Conservation (phyloP, 345 rosid species). For the Trapa incisa region DNA sequence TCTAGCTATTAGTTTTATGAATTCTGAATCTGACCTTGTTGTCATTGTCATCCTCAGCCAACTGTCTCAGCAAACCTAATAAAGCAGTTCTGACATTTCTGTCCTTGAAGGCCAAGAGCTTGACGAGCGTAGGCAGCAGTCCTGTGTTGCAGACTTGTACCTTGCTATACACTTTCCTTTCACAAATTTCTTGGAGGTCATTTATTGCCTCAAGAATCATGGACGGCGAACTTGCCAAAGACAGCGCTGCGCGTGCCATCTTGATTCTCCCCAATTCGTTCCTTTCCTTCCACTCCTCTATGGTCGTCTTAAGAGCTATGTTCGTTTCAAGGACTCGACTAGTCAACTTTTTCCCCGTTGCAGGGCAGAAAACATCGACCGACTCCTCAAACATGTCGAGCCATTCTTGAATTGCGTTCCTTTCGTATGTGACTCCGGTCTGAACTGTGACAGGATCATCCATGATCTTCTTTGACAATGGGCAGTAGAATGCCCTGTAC, state of each 20-base stretch:
- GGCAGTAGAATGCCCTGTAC: slow-evolving; percentile 71
- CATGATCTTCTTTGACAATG: slow-evolving; percentile 74
- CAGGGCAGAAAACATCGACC: slow-evolving; percentile 46
- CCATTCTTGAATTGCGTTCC: slow-evolving; percentile 54
- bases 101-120: slow-evolving; percentile 35
- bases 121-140: slow-evolving; percentile 44
- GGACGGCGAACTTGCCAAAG: slow-evolving; percentile 51
- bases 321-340: slow-evolving; percentile 32
- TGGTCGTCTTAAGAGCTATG: slow-evolving; percentile 51
- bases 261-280: slow-evolving; percentile 62
- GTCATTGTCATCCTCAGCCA: slow-evolving; percentile 43
- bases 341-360: slow-evolving; percentile 35
- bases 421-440: slow-evolving; percentile 72
- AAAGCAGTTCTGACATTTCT: slow-evolving; percentile 44
- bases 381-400: slow-evolving; percentile 28
- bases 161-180: slow-evolving; percentile 34
- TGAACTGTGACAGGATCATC: slow-evolving; percentile 76
- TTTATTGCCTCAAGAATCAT: slow-evolving; percentile 60
- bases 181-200: slow-evolving; percentile 53
- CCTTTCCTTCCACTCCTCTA: slow-evolving; percentile 73
- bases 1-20: background rate
- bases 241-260: slow-evolving; percentile 52
- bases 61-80: slow-evolving; percentile 34
- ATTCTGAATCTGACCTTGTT: slow-evolving; percentile 42
- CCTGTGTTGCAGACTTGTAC: slow-evolving; percentile 40